Base-by-base conservation (phyloP, 1,284 basidiomycete species). In the Lignosus rhinocerotis region DNA sequence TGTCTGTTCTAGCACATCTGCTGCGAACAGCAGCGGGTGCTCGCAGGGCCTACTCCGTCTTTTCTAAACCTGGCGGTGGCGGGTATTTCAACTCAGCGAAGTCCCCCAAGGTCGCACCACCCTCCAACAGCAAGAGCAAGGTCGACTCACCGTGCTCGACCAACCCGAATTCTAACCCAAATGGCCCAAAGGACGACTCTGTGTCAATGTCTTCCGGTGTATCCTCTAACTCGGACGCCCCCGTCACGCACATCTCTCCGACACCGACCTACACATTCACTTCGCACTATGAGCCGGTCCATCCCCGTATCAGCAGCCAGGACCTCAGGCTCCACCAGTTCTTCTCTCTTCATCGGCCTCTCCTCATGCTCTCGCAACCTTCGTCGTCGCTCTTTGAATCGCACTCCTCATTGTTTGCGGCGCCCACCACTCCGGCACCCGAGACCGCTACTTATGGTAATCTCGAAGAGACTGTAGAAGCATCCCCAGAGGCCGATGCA, bases 271-370 rank as follows among this genome's bases (percentile, higher is more conserved):
- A 66, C 53, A 55, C 65, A 47, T 36, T 59, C 55, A 63, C 58
- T 43, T 60, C 64, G 17, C 57, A 61, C 6, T 66, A 68, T 21
- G 58, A 65, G 10, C 72, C 72, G 21, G 51, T 67, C 19, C 87
- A 90, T 68, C 85, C 86, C 6, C 66, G 79, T 17, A 66, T 90
- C 57, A 83, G 78, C 55, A 69, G 84, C 16, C 83, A 85, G 63
- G 88, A 90, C 62, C 85, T 88, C 70, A 86, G 84, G 65, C 78
- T 90, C 14, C 88, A 91, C 67, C 87, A 88, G 57, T 92, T 92
- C 73, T 92, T 92, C 74, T 84, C 90, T 3, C 73, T 90, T 39
- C 85, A 92, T 66, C 80, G 90, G 33, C 90, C 90, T 1, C 77
- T 92, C 4, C 81, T 91, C 16, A 80, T 88, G 21, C 76, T 92